Evolutionary conservation across 1,139 yeast species (phyloP), one percentile per base, ranked within the genome.

Genomic region (Candida sp.): DNA sequence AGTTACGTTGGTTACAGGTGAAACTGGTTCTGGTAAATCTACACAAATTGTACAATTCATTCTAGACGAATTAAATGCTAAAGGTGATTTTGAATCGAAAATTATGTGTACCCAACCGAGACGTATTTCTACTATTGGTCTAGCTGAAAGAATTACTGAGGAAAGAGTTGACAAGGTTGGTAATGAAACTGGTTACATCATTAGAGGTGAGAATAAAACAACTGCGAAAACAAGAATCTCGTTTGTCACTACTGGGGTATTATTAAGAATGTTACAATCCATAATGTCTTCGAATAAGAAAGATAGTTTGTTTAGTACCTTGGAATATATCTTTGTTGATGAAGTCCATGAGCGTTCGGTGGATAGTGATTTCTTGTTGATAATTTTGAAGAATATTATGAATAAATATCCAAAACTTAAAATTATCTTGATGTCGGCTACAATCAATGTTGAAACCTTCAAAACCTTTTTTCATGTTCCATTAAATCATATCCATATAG

Each of bases 331-430:
- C 22, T 82, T 93, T 37, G 82, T 93, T 40, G 99, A 93, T 69
- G 99, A 93, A 64, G 98, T 93, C 11, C 99, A 93, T 58, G 99
- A 93, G 64, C 70, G 98, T 51, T 89, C 97, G 0, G 80, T 93
- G 41, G 98, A 93, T 56, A 82, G 95, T 48, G 98, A 93, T 61
- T 82, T 91, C 48, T 70, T 93, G 42, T 72, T 93, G 40, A 88
- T 90, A 41, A 75, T 91, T 42, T 69, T 93, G 50, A 89, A 88
- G 56, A 75, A 76, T 37, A 64, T 88, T 9, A 52, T 79, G 51
- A 62, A 66, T 6, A 60, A 53, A 38, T 73, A 67, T 41, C 78
- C 79, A 0, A 73, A 81, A 3, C 59, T 91, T 48, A 87, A 82
- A 56, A 71, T 93, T 33, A 75, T 93, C 6, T 71, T 93, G 41